Evolutionary conservation across 345 rosid genomes (phyloP), one percentile per base, ranked within the genome.

Genomic region (Limnanthes douglasii): DNA sequence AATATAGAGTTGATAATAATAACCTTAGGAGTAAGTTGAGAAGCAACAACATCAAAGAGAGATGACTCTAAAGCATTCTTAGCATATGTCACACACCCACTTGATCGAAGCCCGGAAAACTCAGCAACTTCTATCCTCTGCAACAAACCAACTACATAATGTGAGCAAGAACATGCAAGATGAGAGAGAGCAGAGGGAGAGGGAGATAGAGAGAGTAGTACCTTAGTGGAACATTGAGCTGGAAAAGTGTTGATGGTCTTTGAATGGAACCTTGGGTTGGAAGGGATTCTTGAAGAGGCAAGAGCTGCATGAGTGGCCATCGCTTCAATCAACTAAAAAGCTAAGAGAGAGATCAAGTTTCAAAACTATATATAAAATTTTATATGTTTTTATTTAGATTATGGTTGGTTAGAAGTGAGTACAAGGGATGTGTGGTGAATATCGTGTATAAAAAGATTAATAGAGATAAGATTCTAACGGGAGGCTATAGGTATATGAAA

Each of bases 261-360:
- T 42, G 81, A 74, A 24, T 62, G 73, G 46, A 72, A 66, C 57
- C 70, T 67, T 31, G 78, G 53, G 34, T 42, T 59, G 38, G 75
- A 64, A 4, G 82, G 84, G 53, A 77, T 59, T 50, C 92, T 75
- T 2, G 92, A 69, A 36, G 92, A 66, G 50, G 95, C 94, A 14
- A 90, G 75, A 68, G 86, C 86, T 62, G 95, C 78, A 52, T 77
- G 81, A 39, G 81, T 67, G 48, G 98, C 92, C 98, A 90, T 90
- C 64, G 52, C 64, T 49, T 44, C 60, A 50, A 65, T 60, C 52
- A 41, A 35, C n/a, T n/a, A 36, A 43, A 11, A 44, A 54, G 49
- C 50, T 30, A 17, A n/a, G 33, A 18, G 19, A 24, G 28, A 17
- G 21, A 31, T 31, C 32, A 17, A 25, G 2, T 3, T 45, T 56